phyloP scores from a whole-genome alignment of 208 protist species.

The Trichomonas vaginalis region DNA sequence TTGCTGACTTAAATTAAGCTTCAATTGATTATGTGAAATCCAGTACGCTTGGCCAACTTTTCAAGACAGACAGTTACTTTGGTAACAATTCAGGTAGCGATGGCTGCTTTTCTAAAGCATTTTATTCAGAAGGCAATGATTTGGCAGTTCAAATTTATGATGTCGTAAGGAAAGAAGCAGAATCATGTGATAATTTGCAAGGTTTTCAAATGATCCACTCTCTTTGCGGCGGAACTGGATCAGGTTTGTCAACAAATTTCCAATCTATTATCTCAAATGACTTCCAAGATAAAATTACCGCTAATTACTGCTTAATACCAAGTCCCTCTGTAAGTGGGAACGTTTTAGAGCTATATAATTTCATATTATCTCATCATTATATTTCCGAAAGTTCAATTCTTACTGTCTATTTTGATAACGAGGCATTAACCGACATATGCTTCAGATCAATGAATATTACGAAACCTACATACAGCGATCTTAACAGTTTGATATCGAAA shows the following conservation, averaged over 20 bases:
- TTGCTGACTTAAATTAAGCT: conserved; percentile 50
- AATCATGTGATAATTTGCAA: conserved; percentile 53
- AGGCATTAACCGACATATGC: conserved; percentile 57
- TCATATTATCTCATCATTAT: conserved; percentile 42
- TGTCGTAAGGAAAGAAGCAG: conserved; percentile 53
- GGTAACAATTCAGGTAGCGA: too few species aligned
- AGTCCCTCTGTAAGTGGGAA: too few species aligned
- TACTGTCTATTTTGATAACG: conserved; percentile 56
- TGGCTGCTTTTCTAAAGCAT: conserved; percentile 48
- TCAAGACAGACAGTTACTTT: conserved; percentile 55
- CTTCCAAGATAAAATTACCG: conserved; percentile 54
- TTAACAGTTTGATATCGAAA: conserved; percentile 50
- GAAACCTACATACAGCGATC: conserved; percentile 50
- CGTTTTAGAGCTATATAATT: conserved; percentile 52
- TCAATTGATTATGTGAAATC: conserved; percentile 55
- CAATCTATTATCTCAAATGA: conserved; percentile 50
- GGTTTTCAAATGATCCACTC: conserved; percentile 59
- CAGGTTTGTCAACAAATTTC: conserved; percentile 53
- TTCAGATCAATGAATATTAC: conserved; percentile 49
- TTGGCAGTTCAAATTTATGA: conserved; percentile 64
- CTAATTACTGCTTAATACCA: conserved; percentile 52
- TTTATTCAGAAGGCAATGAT: conserved; percentile 52
- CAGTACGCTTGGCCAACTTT: conserved; percentile 48
- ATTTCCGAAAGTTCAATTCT: too few species aligned
- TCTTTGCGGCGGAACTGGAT: conserved; percentile 57